Conservation (phyloP, 495 filamentous ascomycete genomes). For the Neurospora sp. region DNA sequence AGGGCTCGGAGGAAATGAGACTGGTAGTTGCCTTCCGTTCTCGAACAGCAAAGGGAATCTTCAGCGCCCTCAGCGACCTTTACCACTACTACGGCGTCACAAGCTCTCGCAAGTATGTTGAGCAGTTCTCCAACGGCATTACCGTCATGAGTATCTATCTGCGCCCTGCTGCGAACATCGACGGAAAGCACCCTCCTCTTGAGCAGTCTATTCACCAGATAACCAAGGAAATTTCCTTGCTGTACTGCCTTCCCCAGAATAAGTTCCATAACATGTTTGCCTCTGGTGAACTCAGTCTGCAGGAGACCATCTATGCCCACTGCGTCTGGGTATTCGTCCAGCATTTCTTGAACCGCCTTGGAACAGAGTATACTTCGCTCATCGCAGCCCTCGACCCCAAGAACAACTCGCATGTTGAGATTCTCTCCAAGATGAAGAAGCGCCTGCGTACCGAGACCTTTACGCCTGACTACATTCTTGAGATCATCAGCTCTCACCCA, state of each 20-base stretch:
- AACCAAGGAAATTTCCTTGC: constrained; percentile 91
- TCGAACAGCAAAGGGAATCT: constrained; percentile 84
- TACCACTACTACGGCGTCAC: constrained; percentile 99
- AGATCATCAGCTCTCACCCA: constrained; percentile 91
- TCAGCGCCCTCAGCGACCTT: constrained; percentile 88
- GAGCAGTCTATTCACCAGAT: constrained; percentile 96
- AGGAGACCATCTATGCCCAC: constrained; percentile 95
- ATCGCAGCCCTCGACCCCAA: constrained; percentile 63
- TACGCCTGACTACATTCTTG: constrained; percentile 91
- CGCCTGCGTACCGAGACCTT: constrained; percentile 93
- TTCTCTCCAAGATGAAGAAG: constrained; percentile 92
- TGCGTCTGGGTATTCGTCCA: constrained; percentile 95
- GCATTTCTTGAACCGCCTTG: constrained; percentile 93
- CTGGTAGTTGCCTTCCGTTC: constrained; percentile 90
- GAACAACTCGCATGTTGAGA: constrained; percentile 74
- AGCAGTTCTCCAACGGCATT: constrained; percentile 98
- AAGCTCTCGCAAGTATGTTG: constrained; percentile 92
- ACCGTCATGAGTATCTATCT: constrained; percentile 94
- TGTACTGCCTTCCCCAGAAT: constrained; percentile 98
- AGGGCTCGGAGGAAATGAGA: constrained; percentile 79
- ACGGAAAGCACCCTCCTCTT: constrained; percentile 46
- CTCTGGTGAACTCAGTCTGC: constrained; percentile 77
- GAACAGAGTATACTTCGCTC: constrained; percentile 82
- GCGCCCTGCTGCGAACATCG: constrained; percentile 50
- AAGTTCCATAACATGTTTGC: constrained; percentile 86